A percentile compares a stretch with the other conserved stretches of the same genome.
phyloP scores from a whole-genome alignment of 768 basidiomycete species.

The Podaxis sp. region DNA sequence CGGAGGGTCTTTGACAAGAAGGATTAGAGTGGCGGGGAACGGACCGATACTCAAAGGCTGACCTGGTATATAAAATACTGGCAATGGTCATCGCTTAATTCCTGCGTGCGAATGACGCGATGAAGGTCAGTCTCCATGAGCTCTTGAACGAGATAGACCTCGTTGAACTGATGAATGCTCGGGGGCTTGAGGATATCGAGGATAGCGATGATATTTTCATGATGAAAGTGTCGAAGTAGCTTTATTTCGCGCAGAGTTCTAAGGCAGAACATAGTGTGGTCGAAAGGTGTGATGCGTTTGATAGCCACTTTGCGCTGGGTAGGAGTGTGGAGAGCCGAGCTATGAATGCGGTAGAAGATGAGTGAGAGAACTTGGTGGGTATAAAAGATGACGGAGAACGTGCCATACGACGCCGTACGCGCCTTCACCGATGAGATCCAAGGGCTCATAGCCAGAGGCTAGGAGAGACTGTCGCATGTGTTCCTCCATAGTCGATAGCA shows the following conservation, averaged over 20 bases:
- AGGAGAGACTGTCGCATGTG: constrained; percentile 40
- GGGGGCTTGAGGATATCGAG: constrained; percentile 86
- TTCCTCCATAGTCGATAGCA: constrained; percentile 19
- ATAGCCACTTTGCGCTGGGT: constrained; percentile 88
- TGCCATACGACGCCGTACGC: constrained; percentile 89
- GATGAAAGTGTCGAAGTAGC: constrained; percentile 81
- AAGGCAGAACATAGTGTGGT: constrained; percentile 91
- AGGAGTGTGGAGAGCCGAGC: constrained; percentile 73
- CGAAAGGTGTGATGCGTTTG: constrained; percentile 93
- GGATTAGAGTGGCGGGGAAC: neutral
- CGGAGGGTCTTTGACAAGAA: constrained; percentile 55
- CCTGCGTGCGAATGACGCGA: constrained; percentile 92
- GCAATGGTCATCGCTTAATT: constrained; percentile 92
- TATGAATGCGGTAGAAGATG: constrained; percentile 21
- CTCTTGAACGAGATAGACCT: constrained; percentile 82
- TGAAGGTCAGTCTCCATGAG: constrained; percentile 97
- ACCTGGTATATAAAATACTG: constrained; percentile 89
- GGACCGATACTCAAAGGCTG: neutral
- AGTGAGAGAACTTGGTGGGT: constrained; percentile 2
- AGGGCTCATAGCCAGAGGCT: constrained; percentile 58
- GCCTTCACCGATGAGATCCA: constrained; percentile 90
- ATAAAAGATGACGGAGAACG: constrained; percentile 14
- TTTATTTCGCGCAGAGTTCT: constrained; percentile 88
- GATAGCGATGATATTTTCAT: constrained; percentile 91
- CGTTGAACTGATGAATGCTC: constrained; percentile 71